Conservation (phyloP, 768 basidiomycete species). For the Boletus bicolor region DNA sequence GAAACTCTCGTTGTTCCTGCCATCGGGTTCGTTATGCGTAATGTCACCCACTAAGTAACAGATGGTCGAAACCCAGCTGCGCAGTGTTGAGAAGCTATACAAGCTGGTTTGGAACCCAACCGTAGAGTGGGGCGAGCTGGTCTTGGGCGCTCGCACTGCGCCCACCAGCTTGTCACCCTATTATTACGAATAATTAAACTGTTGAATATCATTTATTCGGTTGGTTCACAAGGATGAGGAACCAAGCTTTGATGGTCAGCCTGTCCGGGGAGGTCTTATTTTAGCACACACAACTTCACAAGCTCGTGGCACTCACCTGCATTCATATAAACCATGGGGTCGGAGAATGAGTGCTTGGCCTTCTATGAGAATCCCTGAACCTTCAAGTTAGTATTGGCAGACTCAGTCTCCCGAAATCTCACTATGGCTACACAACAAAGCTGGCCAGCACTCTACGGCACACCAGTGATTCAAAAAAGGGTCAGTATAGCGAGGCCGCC, state of each 20-base stretch:
- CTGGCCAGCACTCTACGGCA: slow-evolving; percentile 7
- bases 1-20: background rate
- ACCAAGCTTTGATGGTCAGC: background rate
- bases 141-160: no score
- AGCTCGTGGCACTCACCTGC: background rate
- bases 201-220: background rate
- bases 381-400: background rate
- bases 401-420: background rate
- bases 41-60: background rate
- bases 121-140: background rate
- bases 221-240: background rate
- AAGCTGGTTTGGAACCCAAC: no score
- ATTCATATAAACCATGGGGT: background rate
- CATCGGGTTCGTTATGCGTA: background rate
- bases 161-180: background rate
- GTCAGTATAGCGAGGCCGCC: slow-evolving; percentile 13
- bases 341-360: background rate
- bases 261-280: background rate
- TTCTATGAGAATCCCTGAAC: background rate
- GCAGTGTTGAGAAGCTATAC: background rate
- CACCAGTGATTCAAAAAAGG: slow-evolving; percentile 8
- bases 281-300: background rate
- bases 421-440: background rate
- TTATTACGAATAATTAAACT: no score
- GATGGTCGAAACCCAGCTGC: no score